These are phyloP conservation scores for Tetracentron sinense DNA, from an alignment of 164 flowering plant genomes.

Conservation along the genomic window DNA sequence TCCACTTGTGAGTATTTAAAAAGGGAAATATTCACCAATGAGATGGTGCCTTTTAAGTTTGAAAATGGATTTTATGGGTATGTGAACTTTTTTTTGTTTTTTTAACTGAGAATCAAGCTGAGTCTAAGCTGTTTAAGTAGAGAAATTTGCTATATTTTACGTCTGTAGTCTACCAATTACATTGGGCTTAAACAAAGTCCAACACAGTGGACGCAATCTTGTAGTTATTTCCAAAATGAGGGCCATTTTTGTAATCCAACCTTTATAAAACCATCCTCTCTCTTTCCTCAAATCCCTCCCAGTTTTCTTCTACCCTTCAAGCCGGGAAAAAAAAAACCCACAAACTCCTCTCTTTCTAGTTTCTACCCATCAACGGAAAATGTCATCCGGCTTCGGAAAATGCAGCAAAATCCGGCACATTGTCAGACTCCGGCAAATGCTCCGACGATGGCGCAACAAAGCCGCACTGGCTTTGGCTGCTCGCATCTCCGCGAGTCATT, in stretches of 20 bases:
- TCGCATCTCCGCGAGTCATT: background rate
- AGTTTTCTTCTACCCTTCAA: background rate
- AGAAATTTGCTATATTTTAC: background rate
- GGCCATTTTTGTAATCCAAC: constrained; percentile 3
- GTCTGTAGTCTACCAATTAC: too few relatives aligned
- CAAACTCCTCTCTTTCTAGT: background rate
- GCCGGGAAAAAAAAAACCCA: too few relatives aligned
- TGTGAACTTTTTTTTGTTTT: too few relatives aligned
- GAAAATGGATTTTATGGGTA: too few relatives aligned
- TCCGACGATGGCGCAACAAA: constrained; percentile 35
- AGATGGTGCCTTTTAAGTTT: too few relatives aligned
- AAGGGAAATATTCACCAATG: too few relatives aligned
- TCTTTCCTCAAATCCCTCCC: constrained; percentile 6
- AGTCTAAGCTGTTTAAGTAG: too few relatives aligned
- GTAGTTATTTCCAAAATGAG: constrained; percentile 17
- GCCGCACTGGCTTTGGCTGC: constrained; percentile 14
- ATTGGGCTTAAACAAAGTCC: too few relatives aligned
- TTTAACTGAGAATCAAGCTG: too few relatives aligned
- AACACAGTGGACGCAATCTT: background rate
- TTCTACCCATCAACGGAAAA: constrained; percentile 7
- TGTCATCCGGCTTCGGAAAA: constrained; percentile 19
- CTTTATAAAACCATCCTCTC: constrained; percentile 9
- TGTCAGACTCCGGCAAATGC: constrained; percentile 33
- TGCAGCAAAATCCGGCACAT: constrained; percentile 34
- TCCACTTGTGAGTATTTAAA: too few relatives aligned